These are phyloP conservation scores for Ganoderma meredithae DNA, from an alignment of 1,284 basidiomycete species.

Conservation along the genomic window DNA sequence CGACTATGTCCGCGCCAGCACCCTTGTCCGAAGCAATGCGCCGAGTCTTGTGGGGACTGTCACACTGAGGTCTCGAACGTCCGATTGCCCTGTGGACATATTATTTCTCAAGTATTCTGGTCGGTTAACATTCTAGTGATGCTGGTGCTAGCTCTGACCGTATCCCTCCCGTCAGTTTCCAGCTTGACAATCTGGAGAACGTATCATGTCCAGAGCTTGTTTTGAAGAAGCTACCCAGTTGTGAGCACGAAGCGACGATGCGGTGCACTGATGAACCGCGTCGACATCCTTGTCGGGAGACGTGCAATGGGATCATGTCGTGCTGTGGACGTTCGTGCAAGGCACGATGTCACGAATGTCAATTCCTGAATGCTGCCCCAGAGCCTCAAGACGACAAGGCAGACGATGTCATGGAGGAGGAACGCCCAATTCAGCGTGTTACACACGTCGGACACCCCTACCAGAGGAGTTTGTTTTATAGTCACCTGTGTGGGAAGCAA, in stretches of 20 bases:
- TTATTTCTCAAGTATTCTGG: constrained; percentile 58
- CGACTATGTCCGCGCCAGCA: constrained; percentile 62
- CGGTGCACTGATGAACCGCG: constrained; percentile 55
- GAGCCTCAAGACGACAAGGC: constrained; percentile 23
- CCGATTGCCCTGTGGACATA: constrained; percentile 71
- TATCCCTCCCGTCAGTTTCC: constrained; percentile 46
- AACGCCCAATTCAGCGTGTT: constrained; percentile 36
- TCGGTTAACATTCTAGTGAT: constrained; percentile 41
- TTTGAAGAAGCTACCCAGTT: constrained; percentile 55
- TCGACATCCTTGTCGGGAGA: constrained; percentile 47
- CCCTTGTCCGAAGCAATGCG: constrained; percentile 66
- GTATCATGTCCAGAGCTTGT: constrained; percentile 56
- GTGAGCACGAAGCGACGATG: constrained; percentile 62
- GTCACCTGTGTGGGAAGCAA: constrained; percentile 58
- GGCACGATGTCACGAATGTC: constrained; percentile 60
- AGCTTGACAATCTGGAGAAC: constrained; percentile 51
- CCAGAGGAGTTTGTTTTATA: constrained; percentile 61
- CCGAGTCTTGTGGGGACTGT: constrained; percentile 65
- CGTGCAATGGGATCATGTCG: constrained; percentile 53
- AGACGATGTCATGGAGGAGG: constrained; percentile 10
- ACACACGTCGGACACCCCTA: constrained; percentile 60
- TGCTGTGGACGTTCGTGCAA: constrained; percentile 67
- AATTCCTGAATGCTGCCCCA: constrained; percentile 38
- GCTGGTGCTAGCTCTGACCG: neutral
- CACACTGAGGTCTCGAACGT: constrained; percentile 54